phyloP scores from a whole-genome alignment of 192 early-diverging fungal genomes.

The Entomortierella lignicola region DNA sequence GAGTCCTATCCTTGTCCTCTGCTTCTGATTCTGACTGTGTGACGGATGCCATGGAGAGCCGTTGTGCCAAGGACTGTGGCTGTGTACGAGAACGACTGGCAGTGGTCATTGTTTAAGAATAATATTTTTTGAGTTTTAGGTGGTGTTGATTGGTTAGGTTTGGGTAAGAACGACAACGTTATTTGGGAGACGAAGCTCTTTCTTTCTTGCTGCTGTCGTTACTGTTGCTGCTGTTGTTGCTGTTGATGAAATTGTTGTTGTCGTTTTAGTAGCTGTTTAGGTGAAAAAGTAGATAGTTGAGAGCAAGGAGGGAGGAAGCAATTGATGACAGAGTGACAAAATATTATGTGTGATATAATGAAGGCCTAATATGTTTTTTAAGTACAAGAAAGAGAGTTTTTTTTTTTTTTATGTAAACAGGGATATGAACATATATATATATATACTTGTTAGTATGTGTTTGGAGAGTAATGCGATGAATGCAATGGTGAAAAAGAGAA shows the following conservation, averaged over 20 bases:
- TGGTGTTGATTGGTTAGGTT: background rate
- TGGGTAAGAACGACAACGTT: background rate
- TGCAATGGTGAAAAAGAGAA: background rate
- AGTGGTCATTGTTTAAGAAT: background rate
- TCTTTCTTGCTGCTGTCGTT: background rate
- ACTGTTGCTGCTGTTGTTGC: background rate
- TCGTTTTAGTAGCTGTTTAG: background rate
- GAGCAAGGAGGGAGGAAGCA: background rate
- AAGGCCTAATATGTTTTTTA: background rate
- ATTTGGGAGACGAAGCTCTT: background rate
- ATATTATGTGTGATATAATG: background rate
- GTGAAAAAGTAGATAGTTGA: background rate
- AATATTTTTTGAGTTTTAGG: background rate
- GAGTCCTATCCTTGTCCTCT: constrained; percentile 20
- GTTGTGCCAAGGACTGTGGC: background rate
- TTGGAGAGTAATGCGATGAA: background rate
- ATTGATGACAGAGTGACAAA: background rate
- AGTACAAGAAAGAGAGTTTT: background rate
- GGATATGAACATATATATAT: background rate
- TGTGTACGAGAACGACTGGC: background rate
- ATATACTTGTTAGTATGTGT: too few relatives aligned
- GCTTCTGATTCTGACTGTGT: constrained; percentile 6
- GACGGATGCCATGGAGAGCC: background rate
- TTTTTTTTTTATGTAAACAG: background rate
- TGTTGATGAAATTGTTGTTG: too few relatives aligned